Evolutionary conservation across 805 yeast genomes (phyloP).

Genomic region (Ogataea dorogensis): DNA sequence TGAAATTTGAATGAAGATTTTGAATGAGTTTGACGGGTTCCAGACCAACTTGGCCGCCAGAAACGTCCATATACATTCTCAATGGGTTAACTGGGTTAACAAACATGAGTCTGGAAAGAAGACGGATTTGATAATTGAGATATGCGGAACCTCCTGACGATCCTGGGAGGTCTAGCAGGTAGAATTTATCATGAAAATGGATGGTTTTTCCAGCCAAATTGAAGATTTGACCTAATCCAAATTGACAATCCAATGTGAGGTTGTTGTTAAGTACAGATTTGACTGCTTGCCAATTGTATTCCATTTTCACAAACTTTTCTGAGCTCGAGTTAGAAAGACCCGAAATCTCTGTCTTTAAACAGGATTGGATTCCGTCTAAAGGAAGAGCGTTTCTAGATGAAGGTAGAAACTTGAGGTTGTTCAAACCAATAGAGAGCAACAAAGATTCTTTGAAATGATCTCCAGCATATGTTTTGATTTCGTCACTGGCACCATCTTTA

Average conservation of each 20-base stretch:
- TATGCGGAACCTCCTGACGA: conserved; percentile 29
- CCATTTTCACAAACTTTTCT: conserved; percentile 39
- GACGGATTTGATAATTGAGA: conserved; percentile 19
- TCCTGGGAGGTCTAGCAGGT: conserved; percentile 42
- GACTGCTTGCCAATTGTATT: conserved; percentile 31
- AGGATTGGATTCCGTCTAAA: conserved; percentile 41
- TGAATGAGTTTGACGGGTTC: conserved; percentile 17
- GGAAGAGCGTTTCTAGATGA: conserved; percentile 41
- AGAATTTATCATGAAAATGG: conserved; percentile 77
- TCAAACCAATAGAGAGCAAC: conserved; percentile 41
- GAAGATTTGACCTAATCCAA: conserved; percentile 56
- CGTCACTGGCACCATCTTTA: conserved; percentile 52
- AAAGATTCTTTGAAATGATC: conserved; percentile 58
- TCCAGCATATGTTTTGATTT: conserved; percentile 58
- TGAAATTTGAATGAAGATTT: conserved; percentile 30
- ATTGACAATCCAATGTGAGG: conserved; percentile 49
- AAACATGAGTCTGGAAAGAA: conserved; percentile 62
- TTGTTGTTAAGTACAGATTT: conserved; percentile 43
- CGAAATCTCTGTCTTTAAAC: conserved; percentile 47
- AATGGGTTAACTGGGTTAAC: conserved; percentile 47
- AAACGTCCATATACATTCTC: conserved; percentile 60
- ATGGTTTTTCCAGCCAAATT: conserved; percentile 39
- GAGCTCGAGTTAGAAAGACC: conserved; percentile 24
- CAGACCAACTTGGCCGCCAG: conserved; percentile 59
- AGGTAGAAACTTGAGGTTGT: conserved; percentile 41